Percentiles rank a stretch among this genome's conserved stretches.
phyloP scores from a whole-genome alignment of 2,329 filamentous ascomycete species.

The Ophioceras dolichostomum region DNA sequence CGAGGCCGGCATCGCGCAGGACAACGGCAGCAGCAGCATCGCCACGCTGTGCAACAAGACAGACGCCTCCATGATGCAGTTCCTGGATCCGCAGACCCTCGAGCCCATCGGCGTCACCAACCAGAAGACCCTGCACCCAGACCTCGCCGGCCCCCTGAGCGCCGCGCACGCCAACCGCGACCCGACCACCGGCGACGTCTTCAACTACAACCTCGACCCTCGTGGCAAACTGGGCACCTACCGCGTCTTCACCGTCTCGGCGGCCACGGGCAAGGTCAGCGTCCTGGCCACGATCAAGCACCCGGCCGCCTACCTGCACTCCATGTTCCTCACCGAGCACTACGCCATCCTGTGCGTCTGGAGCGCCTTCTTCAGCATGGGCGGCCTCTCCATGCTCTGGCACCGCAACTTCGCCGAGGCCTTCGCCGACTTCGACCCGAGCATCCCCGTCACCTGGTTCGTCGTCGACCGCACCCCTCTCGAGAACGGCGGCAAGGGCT shows the following conservation, averaged over 20 bases:
- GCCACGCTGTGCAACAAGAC: constrained; percentile 4
- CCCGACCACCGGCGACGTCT: constrained; percentile 15
- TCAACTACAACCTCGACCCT: constrained; percentile 13
- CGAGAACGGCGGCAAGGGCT: constrained; percentile 27
- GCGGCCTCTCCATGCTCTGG: constrained; percentile 1
- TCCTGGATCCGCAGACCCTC: constrained; percentile 3
- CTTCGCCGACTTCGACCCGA: constrained; percentile 18
- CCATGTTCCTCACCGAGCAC: constrained; percentile 31
- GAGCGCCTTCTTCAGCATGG: constrained; percentile 34
- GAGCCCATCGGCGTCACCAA: constrained; percentile 2
- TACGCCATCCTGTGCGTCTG: constrained; percentile 46
- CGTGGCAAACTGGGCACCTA: constrained; percentile 42
- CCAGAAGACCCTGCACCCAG: constrained; percentile 2
- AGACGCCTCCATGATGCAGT: constrained; percentile 3
- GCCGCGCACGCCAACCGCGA: constrained; percentile 3
- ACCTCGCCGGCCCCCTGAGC: constrained; percentile 2
- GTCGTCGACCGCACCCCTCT: constrained; percentile 37
- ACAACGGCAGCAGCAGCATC: not conserved
- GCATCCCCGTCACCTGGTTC: constrained; percentile 39
- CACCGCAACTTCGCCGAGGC: constrained; percentile 3
- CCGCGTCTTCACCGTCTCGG: constrained; percentile 54
- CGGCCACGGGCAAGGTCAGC: constrained; percentile 49
- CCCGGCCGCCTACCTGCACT: constrained; percentile 21
- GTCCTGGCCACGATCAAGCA: constrained; percentile 56
- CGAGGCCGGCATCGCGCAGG: not conserved